Conservation (phyloP, 768 basidiomycete species). For the Lentinus brumalis region DNA sequence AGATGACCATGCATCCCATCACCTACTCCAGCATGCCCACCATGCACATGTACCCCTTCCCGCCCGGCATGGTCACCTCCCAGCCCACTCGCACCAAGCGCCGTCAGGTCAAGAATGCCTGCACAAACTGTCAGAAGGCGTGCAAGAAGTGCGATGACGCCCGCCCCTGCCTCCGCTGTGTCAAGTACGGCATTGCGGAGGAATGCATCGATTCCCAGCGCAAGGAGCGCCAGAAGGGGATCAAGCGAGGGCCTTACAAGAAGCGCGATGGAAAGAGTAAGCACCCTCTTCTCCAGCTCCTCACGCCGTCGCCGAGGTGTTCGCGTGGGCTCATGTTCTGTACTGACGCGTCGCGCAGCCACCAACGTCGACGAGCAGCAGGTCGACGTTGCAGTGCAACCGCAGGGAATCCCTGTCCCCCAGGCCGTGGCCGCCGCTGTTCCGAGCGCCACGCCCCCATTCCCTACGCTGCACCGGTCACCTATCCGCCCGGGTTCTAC, state of each 20-base stretch:
- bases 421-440: conserved; percentile 44
- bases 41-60: conserved; percentile 74
- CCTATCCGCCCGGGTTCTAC: conserved; percentile 58
- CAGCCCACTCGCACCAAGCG: conserved; percentile 72
- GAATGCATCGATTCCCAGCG: conserved; percentile 89
- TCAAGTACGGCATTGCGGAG: conserved; percentile 86
- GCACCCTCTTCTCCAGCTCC: conserved; percentile 30
- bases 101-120: conserved; percentile 88
- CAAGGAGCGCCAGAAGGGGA: conserved; percentile 89
- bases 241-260: conserved; percentile 91
- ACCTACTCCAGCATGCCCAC: conserved; percentile 51
- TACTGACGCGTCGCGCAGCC: conserved; percentile 52
- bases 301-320: conserved; percentile 12
- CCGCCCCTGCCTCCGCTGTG: conserved; percentile 89
- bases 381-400: conserved; percentile 44
- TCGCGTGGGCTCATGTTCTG: conserved; percentile 22
- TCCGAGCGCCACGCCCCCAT: conserved; percentile 47
- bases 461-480: conserved; percentile 53
- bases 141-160: conserved; percentile 94
- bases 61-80: conserved; percentile 46
- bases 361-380: conserved; percentile 46
- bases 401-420: conserved; percentile 42
- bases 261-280: conserved; percentile 90
- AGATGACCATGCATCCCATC: conserved; percentile 53
- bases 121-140: conserved; percentile 88